A percentile compares a stretch with the other conserved stretches of the same genome.
phyloP scores from a whole-genome alignment of 192 early-diverging fungal species.

The Coemansia sp. region DNA sequence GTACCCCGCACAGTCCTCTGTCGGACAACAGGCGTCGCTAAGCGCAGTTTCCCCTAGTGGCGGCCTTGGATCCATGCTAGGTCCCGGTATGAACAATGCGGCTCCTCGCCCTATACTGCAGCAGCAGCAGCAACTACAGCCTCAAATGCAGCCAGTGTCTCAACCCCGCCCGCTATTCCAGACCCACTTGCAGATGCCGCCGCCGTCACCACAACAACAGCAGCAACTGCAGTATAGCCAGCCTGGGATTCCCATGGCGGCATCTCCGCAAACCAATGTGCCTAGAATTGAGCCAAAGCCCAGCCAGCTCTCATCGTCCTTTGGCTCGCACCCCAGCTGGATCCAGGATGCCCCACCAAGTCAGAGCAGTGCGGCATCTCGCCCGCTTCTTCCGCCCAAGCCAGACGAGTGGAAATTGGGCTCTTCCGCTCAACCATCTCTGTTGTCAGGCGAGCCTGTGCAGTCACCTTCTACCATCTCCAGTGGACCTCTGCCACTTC shows the following conservation, averaged over 20 bases:
- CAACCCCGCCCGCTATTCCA: constrained; percentile 4
- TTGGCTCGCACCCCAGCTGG: constrained; percentile 10
- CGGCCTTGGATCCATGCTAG: not conserved
- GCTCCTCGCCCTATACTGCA: constrained; percentile 6
- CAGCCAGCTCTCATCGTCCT: constrained; percentile 23
- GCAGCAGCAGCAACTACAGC: constrained; percentile 12
- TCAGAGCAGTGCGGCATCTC: not conserved
- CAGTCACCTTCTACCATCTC: not conserved
- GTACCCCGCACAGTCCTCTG: not conserved
- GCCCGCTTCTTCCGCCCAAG: constrained; percentile 41
- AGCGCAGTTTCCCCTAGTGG: not conserved
- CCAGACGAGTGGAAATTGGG: constrained; percentile 38
- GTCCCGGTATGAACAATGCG: constrained; percentile 7
- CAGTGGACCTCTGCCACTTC: not conserved
- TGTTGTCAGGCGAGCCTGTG: not conserved
- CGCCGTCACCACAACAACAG: constrained; percentile 9
- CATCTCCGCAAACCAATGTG: not conserved
- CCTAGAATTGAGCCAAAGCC: not conserved
- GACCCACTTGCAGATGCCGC: not conserved
- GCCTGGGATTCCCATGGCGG: not conserved
- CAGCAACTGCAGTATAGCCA: constrained; percentile 4
- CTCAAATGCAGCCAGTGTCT: constrained; percentile 5
- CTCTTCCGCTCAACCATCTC: not conserved
- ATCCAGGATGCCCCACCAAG: not conserved
- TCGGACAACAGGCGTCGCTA: not conserved